Conservation (phyloP, 2,329 filamentous ascomycete species). For the Coniochaeta sp. region DNA sequence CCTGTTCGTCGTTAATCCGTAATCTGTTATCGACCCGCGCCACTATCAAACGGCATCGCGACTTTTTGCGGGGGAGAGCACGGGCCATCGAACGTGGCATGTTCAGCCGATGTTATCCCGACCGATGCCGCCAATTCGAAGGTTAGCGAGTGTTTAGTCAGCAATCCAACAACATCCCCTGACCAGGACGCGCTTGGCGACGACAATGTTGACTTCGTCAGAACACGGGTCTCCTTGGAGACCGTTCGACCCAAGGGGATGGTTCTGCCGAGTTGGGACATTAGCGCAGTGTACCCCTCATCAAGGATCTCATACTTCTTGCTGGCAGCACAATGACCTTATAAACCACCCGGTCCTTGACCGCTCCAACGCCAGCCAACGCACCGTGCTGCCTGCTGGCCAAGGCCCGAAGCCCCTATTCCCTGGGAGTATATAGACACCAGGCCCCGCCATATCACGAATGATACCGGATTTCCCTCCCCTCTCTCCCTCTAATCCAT, state of each 20-base stretch:
- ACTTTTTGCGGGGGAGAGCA: background rate
- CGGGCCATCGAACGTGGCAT: background rate
- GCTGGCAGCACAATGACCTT: too few species aligned
- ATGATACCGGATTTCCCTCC: background rate
- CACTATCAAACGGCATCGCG: background rate
- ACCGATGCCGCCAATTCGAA: too few species aligned
- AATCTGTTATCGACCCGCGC: background rate
- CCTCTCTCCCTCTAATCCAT: background rate
- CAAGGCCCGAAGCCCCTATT: too few species aligned
- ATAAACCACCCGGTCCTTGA: background rate
- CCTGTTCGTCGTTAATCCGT: background rate
- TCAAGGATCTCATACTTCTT: too few species aligned
- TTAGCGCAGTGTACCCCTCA: too few species aligned
- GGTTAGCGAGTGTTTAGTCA: too few species aligned
- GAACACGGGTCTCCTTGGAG: too few species aligned
- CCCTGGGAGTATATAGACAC: background rate
- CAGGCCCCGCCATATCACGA: background rate
- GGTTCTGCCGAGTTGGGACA: too few species aligned
- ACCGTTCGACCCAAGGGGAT: too few species aligned
- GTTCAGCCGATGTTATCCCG: background rate
- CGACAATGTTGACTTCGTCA: too few species aligned
- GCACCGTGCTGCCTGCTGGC: background rate
- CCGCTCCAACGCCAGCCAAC: background rate
- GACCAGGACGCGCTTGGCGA: too few species aligned
- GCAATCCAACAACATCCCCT: too few species aligned